Evolutionary conservation across 2,329 filamentous ascomycete genomes (phyloP), one percentile per base, ranked within the genome.

Genomic region (Domatiomyces globalis): DNA sequence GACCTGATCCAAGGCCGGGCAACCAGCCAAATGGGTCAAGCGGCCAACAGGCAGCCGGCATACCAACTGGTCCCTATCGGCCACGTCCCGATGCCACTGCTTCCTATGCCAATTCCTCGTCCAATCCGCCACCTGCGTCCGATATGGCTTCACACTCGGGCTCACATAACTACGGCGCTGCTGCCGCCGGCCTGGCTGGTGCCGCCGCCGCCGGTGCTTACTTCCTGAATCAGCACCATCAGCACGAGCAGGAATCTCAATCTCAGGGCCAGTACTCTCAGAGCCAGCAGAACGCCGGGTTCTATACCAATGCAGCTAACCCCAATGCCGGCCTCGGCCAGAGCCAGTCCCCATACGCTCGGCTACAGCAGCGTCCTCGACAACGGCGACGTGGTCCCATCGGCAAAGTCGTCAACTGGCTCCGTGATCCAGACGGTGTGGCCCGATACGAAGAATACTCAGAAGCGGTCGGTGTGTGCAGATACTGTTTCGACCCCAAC

Each of bases 401-500:
- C 1, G 70, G 69, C 39, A 73, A 69, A 48, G 70, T 81, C 27
- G 70, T 78, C 42, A 76, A 78, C 59, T 83, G 74, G 70, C 81
- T 75, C 76, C 79, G 73, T 61, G 80, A 78, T 55, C 73, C 78
- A 1, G 78, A 83, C 55, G 80, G 79, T n/a, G 78, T 83, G 0
- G 74, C 73, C 17, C 75, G 76, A 61, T 83, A 80, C 67, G 80
- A 83, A 63, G 79, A 82, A 61, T 83, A 83, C 60, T 82, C 79
- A 1, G 78, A 83, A 64, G 75, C 77, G 53, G 82, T 81, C 58
- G 80, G 80, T 19, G 75, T 83, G 2, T 83, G 80, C 66, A 79
- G 74, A 56, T 69, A 80, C 58, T 83, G 80, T 62, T 83, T 83
- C 60, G 78, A 81, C 54, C 79, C 79, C 5, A 71, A 73, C 7